Conservation (phyloP, 179 eudicot genomes). For the Monotropa hypopitys region DNA sequence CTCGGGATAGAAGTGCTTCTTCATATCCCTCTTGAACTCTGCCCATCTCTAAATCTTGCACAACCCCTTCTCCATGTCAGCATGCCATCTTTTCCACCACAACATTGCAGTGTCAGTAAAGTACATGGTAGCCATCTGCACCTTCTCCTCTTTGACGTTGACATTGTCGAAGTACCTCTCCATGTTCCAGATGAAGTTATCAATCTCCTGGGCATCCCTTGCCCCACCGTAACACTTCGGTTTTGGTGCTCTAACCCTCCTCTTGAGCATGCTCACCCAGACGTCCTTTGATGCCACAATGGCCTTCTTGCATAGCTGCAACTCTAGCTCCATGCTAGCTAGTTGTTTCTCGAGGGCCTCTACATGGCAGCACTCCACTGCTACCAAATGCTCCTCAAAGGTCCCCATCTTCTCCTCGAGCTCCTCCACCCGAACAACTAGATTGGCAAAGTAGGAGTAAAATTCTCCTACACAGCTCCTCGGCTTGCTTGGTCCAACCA, state of each 20-base stretch:
- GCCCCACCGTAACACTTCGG: background rate
- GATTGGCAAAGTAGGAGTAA: background rate
- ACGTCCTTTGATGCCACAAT: background rate
- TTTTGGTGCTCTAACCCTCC: no score
- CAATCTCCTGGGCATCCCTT: background rate
- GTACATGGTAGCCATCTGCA: background rate
- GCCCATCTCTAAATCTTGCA: background rate
- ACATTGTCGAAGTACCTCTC: background rate
- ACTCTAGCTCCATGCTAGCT: background rate
- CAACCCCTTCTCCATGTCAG: background rate
- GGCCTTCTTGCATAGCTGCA: background rate
- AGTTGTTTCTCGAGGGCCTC: background rate
- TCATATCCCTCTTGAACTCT: background rate
- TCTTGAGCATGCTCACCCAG: no score
- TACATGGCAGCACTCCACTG: background rate
- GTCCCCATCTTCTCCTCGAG: background rate
- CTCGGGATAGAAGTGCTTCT: background rate
- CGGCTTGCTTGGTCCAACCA: background rate
- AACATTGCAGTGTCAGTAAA: background rate
- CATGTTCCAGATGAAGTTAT: background rate
- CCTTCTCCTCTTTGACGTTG: background rate
- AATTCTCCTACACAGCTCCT: background rate
- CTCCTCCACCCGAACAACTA: background rate
- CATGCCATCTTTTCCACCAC: background rate
- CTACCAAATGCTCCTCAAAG: background rate